Evolutionary conservation across 768 basidiomycete species (phyloP), one percentile per base, ranked within the genome.

Genomic region (Infundibulicybe gibba): DNA sequence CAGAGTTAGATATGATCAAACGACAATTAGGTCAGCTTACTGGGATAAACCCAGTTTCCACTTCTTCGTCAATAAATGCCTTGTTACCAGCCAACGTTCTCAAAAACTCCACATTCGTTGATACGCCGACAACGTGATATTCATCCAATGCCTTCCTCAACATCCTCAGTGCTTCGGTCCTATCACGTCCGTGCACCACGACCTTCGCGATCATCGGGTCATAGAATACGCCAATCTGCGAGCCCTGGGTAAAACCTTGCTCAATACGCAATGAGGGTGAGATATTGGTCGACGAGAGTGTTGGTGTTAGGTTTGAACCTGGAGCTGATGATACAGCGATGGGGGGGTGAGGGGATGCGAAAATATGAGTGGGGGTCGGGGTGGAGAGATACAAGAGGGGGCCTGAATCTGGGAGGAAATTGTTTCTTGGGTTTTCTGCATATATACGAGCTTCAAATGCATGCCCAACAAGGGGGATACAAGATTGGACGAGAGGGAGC

Each of bases 391-490:
- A 86, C 5, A 90, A 64, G 10, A 97, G 73, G 3, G 75, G 72
- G 2, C 94, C 94, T 15, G 90, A 94, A 58, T 97, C 94, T 0
- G 94, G 94, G 5, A 95, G 74, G 72, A 97, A 97, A 61, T 90
- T 80, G 62, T 94, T 92, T 49, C 91, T 82, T 16, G 94, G 94
- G 54, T 92, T 90, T 64, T 97, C 94, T 2, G 94, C 94, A 60
- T 97, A 97, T 50, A 97, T 94, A 15, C 94, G 83, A 6, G 91
- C 92, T 66, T 95, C 94, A 54, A 95, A 95, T 0, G 93, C 90
- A 53, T 95, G 94, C 5, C 94, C 94, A 0, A 89, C 82, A 43
- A 93, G 83, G 2, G 90, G 91, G 46, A 97, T 87, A 13, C 82
- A 69, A 0, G 78, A 74, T 63, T 97, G 94, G 1, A 66, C 57